Base-by-base conservation (phyloP, 2,329 filamentous ascomycete species). In the Teratosphaeria zuluensis region DNA sequence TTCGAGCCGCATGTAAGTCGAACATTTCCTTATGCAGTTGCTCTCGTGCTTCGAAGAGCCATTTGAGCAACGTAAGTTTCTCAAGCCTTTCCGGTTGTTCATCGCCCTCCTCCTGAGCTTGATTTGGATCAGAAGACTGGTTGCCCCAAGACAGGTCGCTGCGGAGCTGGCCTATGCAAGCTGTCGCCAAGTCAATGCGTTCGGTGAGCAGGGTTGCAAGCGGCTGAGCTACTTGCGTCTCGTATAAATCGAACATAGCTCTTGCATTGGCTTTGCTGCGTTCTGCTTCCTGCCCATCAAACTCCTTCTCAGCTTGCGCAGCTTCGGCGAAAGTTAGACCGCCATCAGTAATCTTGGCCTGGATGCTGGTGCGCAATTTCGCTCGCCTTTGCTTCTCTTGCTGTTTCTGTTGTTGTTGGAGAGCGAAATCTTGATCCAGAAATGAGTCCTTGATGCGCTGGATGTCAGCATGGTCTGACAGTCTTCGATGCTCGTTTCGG, bases 21-120 rank as follows among this genome's bases (percentile, higher is more conserved):
- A 90, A 96, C 56, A 92, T 83, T 66, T 90, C 88, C 51, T 89
- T 86, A 75, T 97, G 87, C 8, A 97, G 80, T 53, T 83, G 81
- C 74, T 99, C 94, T n/a, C 92, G 86, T 0, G 89, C 88, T 72
- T 99, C 94, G 66, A 96, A 97, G 8, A 97, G 85, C 92, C 94
- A 97, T 69, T 97, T 99, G 14, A 97, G 80, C 54, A 96, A 82
- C 0, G 92, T 97, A 12, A 99, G 80, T 74, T 96, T 95, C 73
- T 99, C 94, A 2, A 97, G 78, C 0, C 97, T 80, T 73, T 99
- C 94, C 0, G 94, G 94, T 70, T 92, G 86, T 72, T 96, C 92
- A 66, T 97, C 92, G 19, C 94, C 92, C 75, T 96, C 92, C 73
- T 96, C 91, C 72, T 96, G 92, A 0, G 91, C 88, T 72, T 90